These are phyloP conservation scores for Penicillium verrucosum DNA, from an alignment of 2,329 filamentous ascomycete genomes.

Conservation along the genomic window DNA sequence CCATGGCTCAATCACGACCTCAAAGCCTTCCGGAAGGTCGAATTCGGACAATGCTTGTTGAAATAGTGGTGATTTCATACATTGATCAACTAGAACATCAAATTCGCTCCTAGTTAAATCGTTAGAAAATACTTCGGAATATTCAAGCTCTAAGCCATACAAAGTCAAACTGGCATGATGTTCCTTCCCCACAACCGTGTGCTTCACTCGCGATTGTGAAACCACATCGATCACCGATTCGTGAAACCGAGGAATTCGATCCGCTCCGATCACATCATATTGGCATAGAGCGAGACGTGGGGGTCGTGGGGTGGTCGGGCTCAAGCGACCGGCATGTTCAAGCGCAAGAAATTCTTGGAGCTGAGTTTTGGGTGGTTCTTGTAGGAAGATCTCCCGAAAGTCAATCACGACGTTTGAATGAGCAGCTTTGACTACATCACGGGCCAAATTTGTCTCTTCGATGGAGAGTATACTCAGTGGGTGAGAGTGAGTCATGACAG, in stretches of 20 bases:
- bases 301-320: constrained; percentile 43
- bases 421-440: constrained; percentile 30
- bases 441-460: constrained; percentile 34
- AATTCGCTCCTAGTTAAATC: constrained; percentile 43
- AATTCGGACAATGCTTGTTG: constrained; percentile 52
- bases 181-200: constrained; percentile 48
- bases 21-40: constrained; percentile 54
- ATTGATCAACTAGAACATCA: constrained; percentile 47
- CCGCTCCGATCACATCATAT: constrained; percentile 55
- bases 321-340: constrained; percentile 47
- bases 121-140: background rate
- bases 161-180: constrained; percentile 49
- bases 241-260: constrained; percentile 53
- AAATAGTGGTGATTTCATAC: constrained; percentile 53
- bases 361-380: constrained; percentile 51
- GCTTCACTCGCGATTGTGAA: constrained; percentile 40
- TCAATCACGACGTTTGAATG: constrained; percentile 34
- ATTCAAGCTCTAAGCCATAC: constrained; percentile 21
- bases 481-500: constrained; percentile 30
- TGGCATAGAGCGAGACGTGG: constrained; percentile 52
- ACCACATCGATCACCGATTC: constrained; percentile 54
- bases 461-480: constrained; percentile 36
- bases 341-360: constrained; percentile 49
- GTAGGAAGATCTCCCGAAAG: constrained; percentile 52
- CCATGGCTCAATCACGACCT: constrained; percentile 56